These are phyloP conservation scores for Cymodocea nodosa DNA, from an alignment of 116 monocot genomes.

Conservation along the genomic window DNA sequence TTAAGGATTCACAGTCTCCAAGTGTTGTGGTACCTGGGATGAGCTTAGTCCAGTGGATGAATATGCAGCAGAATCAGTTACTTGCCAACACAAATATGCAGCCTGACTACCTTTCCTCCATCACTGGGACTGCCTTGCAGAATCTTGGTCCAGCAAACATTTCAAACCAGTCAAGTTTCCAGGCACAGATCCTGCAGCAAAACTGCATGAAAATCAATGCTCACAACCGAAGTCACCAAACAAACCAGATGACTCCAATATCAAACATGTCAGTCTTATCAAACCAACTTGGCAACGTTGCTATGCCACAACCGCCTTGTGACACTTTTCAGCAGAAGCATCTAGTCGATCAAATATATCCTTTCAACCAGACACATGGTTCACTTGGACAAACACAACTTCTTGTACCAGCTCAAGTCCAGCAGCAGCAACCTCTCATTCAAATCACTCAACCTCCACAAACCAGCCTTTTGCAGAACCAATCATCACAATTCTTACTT, in stretches of 20 bases:
- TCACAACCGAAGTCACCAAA: constrained; percentile 29
- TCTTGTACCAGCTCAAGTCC: constrained; percentile 18
- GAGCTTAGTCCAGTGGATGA: constrained; percentile 74
- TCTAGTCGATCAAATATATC: constrained; percentile 36
- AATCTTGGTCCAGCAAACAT: constrained; percentile 42
- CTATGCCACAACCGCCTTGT: constrained; percentile 28
- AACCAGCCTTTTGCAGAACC: neutral
- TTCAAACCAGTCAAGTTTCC: constrained; percentile 43
- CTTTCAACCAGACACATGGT: constrained; percentile 29
- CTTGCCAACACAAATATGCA: constrained; percentile 26
- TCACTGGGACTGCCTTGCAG: constrained; percentile 32
- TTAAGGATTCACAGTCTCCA: constrained; percentile 58
- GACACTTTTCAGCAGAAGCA: constrained; percentile 19
- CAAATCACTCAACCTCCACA: constrained; percentile 10
- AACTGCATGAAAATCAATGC: constrained; percentile 39
- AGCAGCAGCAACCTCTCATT: constrained; percentile 16
- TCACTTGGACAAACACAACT: constrained; percentile 8
- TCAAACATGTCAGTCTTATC: constrained; percentile 26
- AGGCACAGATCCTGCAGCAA: constrained; percentile 35
- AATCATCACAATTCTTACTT: constrained; percentile 2
- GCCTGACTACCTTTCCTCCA: constrained; percentile 38
- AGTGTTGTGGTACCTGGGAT: constrained; percentile 56
- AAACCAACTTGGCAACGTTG: constrained; percentile 26
- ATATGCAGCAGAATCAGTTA: constrained; percentile 58
- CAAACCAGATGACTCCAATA: constrained; percentile 35